Conservation (phyloP, 225 moss, liverwort and hornwort genomes). For the Polytrichum formosum region DNA sequence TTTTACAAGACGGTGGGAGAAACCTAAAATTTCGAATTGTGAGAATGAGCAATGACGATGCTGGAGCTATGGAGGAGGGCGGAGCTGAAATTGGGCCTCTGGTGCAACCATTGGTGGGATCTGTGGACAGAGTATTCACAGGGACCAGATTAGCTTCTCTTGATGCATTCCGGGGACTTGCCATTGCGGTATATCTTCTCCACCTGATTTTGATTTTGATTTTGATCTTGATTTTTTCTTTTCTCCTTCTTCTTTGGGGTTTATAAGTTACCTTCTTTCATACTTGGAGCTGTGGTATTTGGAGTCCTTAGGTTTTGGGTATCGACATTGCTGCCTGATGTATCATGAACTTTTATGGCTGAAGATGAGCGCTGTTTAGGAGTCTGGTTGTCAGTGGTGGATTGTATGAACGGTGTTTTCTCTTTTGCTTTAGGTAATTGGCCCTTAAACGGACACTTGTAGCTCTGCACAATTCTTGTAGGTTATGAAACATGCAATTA, state of each 20-base stretch:
- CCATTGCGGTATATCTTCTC: slow-evolving; percentile 41
- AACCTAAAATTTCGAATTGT: no score
- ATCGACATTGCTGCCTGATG: background rate
- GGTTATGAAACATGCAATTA: no score
- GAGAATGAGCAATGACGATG: slow-evolving; percentile 3
- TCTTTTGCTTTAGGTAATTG: no score
- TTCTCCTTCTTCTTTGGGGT: background rate
- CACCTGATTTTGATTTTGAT: background rate
- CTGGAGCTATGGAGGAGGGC: slow-evolving; percentile 23
- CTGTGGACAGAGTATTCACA: background rate
- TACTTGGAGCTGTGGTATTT: background rate
- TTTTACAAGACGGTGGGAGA: no score
- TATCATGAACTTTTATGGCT: background rate
- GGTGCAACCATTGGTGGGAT: slow-evolving; percentile 36
- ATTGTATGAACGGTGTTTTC: no score
- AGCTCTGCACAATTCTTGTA: no score
- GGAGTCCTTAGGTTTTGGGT: background rate
- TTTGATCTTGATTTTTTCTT: background rate
- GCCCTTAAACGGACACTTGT: no score
- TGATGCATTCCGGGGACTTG: slow-evolving; percentile 61
- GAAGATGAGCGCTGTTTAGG: no score
- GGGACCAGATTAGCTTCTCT: slow-evolving; percentile 43
- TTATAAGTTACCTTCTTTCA: background rate
- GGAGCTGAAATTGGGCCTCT: slow-evolving; percentile 6
- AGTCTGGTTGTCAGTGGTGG: no score